Conservation (phyloP, 805 yeast species). For the Metschnikowia henanensis region DNA sequence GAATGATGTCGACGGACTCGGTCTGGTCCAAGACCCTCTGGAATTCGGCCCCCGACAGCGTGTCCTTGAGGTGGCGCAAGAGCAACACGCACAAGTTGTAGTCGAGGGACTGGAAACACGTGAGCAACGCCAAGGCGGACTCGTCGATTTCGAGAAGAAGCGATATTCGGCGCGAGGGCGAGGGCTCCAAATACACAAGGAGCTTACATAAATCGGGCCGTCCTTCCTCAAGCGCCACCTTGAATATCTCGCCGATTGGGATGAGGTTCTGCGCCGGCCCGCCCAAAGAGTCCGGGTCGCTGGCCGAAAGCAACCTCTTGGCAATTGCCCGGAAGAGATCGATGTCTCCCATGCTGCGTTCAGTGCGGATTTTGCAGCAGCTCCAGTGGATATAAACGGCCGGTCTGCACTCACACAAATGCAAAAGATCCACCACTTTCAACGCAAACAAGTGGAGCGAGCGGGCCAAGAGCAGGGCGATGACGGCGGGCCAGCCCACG, state of each 20-base stretch:
- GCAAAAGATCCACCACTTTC: conserved; percentile 53
- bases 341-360: conserved; percentile 55
- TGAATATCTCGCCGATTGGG: conserved; percentile 59
- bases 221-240: conserved; percentile 79
- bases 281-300: conserved; percentile 13
- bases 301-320: conserved; percentile 39
- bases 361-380: conserved; percentile 58
- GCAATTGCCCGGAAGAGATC: conserved; percentile 53
- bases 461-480: conserved; percentile 58
- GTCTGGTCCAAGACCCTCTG: conserved; percentile 60
- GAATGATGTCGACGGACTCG: conserved; percentile 29
- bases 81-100: conserved; percentile 61
- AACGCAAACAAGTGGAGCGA: conserved; percentile 62
- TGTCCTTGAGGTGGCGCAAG: conserved; percentile 52
- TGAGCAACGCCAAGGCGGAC: conserved; percentile 63
- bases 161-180: conserved; percentile 54
- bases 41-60: conserved; percentile 63
- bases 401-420: conserved; percentile 37
- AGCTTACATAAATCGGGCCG: conserved; percentile 64
- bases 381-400: conserved; percentile 79
- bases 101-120: conserved; percentile 61
- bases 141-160: conserved; percentile 72
- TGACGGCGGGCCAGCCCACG: conserved; percentile 55
- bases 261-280: conserved; percentile 30
- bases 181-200: conserved; percentile 68